phyloP scores from a whole-genome alignment of 257 asterid species.

The Coffea eugenioides region DNA sequence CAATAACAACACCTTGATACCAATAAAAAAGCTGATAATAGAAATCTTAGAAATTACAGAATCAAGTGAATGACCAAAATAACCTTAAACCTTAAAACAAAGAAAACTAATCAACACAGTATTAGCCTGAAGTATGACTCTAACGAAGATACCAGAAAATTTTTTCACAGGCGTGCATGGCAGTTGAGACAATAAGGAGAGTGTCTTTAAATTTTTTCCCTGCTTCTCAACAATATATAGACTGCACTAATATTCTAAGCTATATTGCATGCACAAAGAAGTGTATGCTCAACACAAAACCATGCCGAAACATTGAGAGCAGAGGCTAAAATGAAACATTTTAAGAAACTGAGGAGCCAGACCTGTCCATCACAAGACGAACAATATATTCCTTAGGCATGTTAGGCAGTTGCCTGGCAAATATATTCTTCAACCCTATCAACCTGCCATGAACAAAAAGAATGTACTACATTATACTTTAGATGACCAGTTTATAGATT shows the following conservation, averaged over 20 bases:
- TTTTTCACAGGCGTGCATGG: background rate
- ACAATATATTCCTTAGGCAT: slow-evolving; percentile 99
- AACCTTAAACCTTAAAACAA: background rate
- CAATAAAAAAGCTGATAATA: background rate
- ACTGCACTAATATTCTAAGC: background rate
- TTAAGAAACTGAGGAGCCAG: slow-evolving; percentile 5
- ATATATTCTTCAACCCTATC: slow-evolving; percentile 92
- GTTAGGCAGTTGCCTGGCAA: slow-evolving; percentile 93
- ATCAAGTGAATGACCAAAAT: background rate
- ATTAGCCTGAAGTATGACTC: background rate
- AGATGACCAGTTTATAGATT: background rate
- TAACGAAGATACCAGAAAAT: background rate
- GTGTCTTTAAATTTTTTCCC: background rate
- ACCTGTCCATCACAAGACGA: slow-evolving; percentile 99
- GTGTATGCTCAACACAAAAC: background rate
- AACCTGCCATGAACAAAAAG: slow-evolving; percentile 51
- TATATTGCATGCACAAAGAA: background rate
- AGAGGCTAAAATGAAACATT: background rate
- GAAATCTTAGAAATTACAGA: background rate
- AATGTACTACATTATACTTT: background rate
- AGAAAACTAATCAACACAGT: background rate
- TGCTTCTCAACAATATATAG: background rate
- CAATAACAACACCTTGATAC: background rate
- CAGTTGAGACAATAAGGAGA: background rate
- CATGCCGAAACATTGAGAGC: background rate